Evolutionary conservation across 805 yeast species (phyloP).

Genomic region (Hanseniaspora jakobsenii): DNA sequence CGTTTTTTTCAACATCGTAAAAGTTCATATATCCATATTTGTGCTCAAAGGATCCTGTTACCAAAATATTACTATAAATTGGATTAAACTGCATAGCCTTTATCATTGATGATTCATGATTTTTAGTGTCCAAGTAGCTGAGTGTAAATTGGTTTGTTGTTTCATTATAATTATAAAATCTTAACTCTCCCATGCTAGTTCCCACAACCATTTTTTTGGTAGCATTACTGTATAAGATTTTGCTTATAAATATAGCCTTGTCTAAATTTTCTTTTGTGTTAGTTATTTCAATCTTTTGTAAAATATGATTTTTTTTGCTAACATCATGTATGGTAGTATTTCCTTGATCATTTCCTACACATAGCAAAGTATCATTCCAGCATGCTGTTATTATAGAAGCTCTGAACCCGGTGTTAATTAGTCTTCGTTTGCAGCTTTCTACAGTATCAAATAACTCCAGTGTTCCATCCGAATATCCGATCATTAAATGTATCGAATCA

Average conservation of each 20-base stretch:
- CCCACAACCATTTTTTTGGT: background rate
- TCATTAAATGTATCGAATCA: constrained; percentile 73
- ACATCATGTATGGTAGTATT: constrained; percentile 82
- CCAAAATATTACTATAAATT: constrained; percentile 3
- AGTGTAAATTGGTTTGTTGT: background rate
- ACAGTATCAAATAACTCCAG: constrained; percentile 92
- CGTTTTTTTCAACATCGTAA: constrained; percentile 4
- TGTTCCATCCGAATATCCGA: constrained; percentile 73
- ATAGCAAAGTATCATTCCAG: constrained; percentile 71
- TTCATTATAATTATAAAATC: constrained; percentile 4
- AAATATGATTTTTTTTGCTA: constrained; percentile 65
- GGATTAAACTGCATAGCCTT: constrained; percentile 9
- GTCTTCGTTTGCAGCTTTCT: constrained; percentile 56
- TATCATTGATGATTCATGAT: background rate
- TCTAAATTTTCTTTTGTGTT: no score
- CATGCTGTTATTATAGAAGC: constrained; percentile 72
- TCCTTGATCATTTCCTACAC: constrained; percentile 84
- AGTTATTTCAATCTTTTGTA: constrained; percentile 31
- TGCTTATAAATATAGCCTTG: constrained; percentile 2
- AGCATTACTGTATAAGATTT: background rate
- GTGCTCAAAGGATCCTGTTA: constrained; percentile 4
- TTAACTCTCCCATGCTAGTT: constrained; percentile 4
- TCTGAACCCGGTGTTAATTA: constrained; percentile 56
- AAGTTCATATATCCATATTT: constrained; percentile 8
- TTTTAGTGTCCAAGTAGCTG: background rate